Base-by-base conservation (phyloP, 495 filamentous ascomycete genomes). In the Trichoderma reesei region DNA sequence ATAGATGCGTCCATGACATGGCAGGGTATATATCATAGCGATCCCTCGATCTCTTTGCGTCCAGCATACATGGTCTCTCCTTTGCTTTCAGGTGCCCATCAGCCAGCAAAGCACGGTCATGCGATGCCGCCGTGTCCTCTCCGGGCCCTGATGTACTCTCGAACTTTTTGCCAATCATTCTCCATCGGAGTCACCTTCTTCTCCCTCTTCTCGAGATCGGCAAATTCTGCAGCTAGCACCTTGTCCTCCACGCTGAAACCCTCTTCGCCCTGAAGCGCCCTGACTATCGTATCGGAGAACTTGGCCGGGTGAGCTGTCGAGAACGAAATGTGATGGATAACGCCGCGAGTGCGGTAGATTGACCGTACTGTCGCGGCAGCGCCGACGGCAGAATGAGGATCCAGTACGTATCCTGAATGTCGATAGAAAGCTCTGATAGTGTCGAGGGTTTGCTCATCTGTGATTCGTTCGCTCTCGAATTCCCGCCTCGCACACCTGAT, bases 251-350 rank as follows among this genome's bases (percentile, higher is more conserved):
- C 96, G 59, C 80, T 78, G 67, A 91, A 97, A 0, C 80, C 83
- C 8, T 77, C 67, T 72, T 88, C 79, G 31, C 79, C 82, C 36
- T 83, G 81, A 73, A 97, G 75, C 1, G 92, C 91, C 42, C 85
- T 68, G 65, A 88, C 83, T 6, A 98, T 46, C 0, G 90, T 91
- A 51, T 82, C 80, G 11, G 85, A 83, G 71, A 97, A 97, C 75
- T 98, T 98, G 48, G 92, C 92, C 5, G 93, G 92, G 76, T 97
- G 92, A 8, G 92, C 92, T 3, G 93, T 98, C 5, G 90, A 88
- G 5, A 97, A 83, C 3, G 90, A 85, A 72, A 98, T 89, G 69
- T 90, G 88, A 3, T 33, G 31, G 62, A 81, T 78, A 20, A 75
- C 77, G 33, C 73, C 68, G 6, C 59, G 37, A 16, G 75, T 73